phyloP scores from a whole-genome alignment of 2,329 filamentous ascomycete genomes.

The Calonectria montana region DNA sequence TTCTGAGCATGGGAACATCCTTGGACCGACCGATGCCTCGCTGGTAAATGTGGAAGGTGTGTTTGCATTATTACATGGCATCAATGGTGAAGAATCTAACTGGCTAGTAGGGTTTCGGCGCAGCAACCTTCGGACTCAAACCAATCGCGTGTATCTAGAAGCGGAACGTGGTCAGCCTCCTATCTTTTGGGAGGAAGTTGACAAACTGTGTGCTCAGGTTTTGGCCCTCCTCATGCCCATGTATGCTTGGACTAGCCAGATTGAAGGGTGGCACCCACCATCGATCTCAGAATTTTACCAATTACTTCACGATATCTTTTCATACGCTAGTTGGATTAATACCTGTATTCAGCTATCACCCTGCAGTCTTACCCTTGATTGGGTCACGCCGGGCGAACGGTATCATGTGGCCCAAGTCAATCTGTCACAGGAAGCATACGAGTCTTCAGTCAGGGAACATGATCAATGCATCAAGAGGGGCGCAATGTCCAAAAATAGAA shows the following conservation, averaged over 20 bases:
- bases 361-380: slow-evolving; percentile 39
- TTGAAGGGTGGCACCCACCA: slow-evolving; percentile 13
- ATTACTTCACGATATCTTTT: slow-evolving; percentile 43
- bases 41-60: slow-evolving; percentile 44
- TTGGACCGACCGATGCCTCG: slow-evolving; percentile 38
- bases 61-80: slow-evolving; percentile 8
- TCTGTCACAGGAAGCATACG: slow-evolving; percentile 30
- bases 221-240: slow-evolving; percentile 40
- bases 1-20: slow-evolving; percentile 34
- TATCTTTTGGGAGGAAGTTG: slow-evolving; percentile 46
- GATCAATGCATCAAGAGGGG: not conserved
- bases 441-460: slow-evolving; percentile 1
- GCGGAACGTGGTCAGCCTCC: slow-evolving; percentile 32
- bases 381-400: slow-evolving; percentile 44
- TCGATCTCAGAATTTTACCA: slow-evolving; percentile 34
- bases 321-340: slow-evolving; percentile 47
- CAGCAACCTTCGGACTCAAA: slow-evolving; percentile 39
- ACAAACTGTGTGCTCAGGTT: slow-evolving; percentile 39
- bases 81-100: not conserved
- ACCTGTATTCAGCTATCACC: slow-evolving; percentile 41
- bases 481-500: not conserved
- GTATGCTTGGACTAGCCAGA: slow-evolving; percentile 32
- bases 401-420: slow-evolving; percentile 37
- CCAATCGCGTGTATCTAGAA: slow-evolving; percentile 40
- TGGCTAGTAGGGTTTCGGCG: slow-evolving; percentile 44